These are phyloP conservation scores for Escovopsis weberi DNA, from an alignment of 2,329 filamentous ascomycete species.

Conservation along the genomic window DNA sequence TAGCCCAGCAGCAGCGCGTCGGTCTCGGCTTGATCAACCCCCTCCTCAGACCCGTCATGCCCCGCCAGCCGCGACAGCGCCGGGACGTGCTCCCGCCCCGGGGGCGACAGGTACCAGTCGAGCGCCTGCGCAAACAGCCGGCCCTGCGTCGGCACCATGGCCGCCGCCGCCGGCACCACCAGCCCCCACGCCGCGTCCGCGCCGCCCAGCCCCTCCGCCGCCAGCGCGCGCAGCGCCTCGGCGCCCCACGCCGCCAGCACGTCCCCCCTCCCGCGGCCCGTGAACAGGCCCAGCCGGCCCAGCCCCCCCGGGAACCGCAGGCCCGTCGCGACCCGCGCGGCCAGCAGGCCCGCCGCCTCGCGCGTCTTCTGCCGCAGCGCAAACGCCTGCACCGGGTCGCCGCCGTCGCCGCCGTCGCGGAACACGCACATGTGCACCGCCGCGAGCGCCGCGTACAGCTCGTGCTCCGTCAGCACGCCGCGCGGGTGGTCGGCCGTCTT, in stretches of 20 bases:
- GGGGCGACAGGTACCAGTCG: slow-evolving; percentile 53
- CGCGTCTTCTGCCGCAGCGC: slow-evolving; percentile 44
- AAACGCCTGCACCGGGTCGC: slow-evolving; percentile 51
- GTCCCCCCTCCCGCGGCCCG: slow-evolving; percentile 35
- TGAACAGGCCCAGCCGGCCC: slow-evolving; percentile 28
- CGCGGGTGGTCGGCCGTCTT: slow-evolving; percentile 46
- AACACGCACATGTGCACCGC: slow-evolving; percentile 53
- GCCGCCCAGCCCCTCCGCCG: slow-evolving; percentile 45
- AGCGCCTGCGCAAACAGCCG: slow-evolving; percentile 59
- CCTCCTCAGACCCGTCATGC: slow-evolving; percentile 35
- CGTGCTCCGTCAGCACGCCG: slow-evolving; percentile 40
- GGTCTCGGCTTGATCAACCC: slow-evolving; percentile 12
- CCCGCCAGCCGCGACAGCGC: slow-evolving; percentile 47
- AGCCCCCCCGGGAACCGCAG: slow-evolving; percentile 41
- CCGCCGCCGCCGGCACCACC: slow-evolving; percentile 50
- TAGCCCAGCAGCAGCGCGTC: slow-evolving; percentile 55
- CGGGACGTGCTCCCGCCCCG: slow-evolving; percentile 39
- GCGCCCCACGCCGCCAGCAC: slow-evolving; percentile 48
- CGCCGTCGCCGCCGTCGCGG: slow-evolving; percentile 31
- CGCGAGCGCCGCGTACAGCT: slow-evolving; percentile 47
- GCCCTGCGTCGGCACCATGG: slow-evolving; percentile 56
- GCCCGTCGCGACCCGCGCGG: slow-evolving; percentile 45
- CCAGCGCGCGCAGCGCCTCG: slow-evolving; percentile 48
- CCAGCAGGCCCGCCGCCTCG: slow-evolving; percentile 43
- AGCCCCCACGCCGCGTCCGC: slow-evolving; percentile 59